Base-by-base conservation (phyloP, 2,329 filamentous ascomycete species). In the Sclerotinia nivalis region DNA sequence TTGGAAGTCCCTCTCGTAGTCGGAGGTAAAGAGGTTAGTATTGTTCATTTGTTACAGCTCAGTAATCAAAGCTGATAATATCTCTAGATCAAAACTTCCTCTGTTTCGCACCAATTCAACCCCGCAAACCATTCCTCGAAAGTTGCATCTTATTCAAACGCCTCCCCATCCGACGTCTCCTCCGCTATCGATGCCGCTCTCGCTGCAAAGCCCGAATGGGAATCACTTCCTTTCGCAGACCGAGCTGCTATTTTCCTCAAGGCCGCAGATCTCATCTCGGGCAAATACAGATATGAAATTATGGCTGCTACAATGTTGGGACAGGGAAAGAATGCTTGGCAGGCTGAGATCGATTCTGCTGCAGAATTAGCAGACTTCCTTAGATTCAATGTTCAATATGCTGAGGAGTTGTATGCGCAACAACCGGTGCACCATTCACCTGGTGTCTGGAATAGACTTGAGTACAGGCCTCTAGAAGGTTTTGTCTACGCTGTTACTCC, bases 301-400 rank as follows among this genome's bases (percentile, higher is more conserved):
- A 97, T 98, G 92, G 95, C 96, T 13, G 89, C 93, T 56, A 97
- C 95, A 15, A 97, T 98, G 88, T 84, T 97, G 52, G 95, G 95
- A 72, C 95, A 98, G 82, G 95, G 96, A 77, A 98, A 98, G 88
- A 98, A 97, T 80, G 93, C 93, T 62, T 98, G 93, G 93, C 95
- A 98, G 82, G 95, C 96, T 22, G 95, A 98, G 85, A 98, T 98
- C 73, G 95, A 98, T 81, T 87, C 93, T 54, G 95, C 94, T 25
- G 96, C 95, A 12, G 96, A 98, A 85, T 83, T 96, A 76, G 91
- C 88, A 76, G 96, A 98, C 80, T 97, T 98, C 82, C 84, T 97
- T 79, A 89, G 93, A 78, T 97, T 97, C 84, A 96, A 96, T 78
- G 94, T 97, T 68, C 89, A 94, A 80, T 97, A 96, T 78, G 95